Percentiles rank a stretch among this genome's conserved stretches.
These are phyloP conservation scores for Allium sativum DNA, from an alignment of 106 monocot species.

Conservation along the genomic window DNA sequence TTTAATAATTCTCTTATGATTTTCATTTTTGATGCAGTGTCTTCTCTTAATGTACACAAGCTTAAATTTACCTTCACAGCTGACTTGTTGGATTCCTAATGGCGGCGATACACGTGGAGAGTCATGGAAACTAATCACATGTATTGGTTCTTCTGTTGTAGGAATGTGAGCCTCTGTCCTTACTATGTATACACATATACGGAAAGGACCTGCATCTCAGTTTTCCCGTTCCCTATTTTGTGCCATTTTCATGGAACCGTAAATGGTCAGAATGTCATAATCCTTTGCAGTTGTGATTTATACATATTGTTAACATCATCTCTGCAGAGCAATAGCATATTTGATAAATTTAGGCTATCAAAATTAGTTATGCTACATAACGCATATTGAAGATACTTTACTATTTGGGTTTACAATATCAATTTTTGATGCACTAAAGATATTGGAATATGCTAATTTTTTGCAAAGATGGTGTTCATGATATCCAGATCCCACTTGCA, in stretches of 20 bases:
- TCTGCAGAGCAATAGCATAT: background rate
- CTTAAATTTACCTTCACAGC: conserved; percentile 23
- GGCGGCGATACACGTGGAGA: conserved; percentile 33
- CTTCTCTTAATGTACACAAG: conserved; percentile 33
- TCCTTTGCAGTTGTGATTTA: background rate
- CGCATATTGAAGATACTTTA: too few relatives aligned
- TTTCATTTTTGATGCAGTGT: conserved; percentile 24
- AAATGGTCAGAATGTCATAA: too few relatives aligned
- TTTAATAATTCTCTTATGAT: background rate
- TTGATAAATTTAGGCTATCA: background rate
- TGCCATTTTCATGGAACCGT: too few relatives aligned
- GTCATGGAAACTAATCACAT: conserved; percentile 32
- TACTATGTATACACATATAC: background rate
- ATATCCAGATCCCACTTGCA: too few relatives aligned
- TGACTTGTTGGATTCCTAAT: conserved; percentile 31
- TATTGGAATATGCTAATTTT: too few relatives aligned
- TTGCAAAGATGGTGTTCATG: too few relatives aligned
- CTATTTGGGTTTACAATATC: too few relatives aligned
- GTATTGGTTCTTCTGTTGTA: conserved; percentile 30
- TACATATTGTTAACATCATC: background rate
- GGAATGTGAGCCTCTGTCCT: conserved; percentile 19
- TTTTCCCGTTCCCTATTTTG: too few relatives aligned
- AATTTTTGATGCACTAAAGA: too few relatives aligned
- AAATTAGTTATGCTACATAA: too few relatives aligned
- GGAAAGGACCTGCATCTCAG: too few relatives aligned